Base-by-base conservation (phyloP, 1,284 basidiomycete genomes). In the Ceratobasidium sp. region DNA sequence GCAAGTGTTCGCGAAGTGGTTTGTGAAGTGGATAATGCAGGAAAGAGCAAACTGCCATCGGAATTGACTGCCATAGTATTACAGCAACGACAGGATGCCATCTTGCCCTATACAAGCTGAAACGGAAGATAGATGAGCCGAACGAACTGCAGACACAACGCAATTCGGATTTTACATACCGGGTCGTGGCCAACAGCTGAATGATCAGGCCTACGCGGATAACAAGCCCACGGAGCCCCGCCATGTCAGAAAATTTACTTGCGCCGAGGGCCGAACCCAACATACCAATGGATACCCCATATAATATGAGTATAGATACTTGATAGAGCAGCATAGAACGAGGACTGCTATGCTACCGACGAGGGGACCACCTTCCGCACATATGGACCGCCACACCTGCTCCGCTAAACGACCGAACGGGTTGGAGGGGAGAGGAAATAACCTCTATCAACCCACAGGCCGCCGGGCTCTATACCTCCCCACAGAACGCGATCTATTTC, bases 311-410 rank as follows among this genome's bases (percentile, higher is more conserved):
- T 17, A 73, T 51, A 37, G 57, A 32, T 49, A 73, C 43, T 62
- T 61, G 69, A 73, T 73, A 61, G 69, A 52, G 57, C 43, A 46
- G 69, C 69, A 73, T 73, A 73, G 69, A 71, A 73, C 57, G 13
- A 62, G 25, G 1, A 73, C 40, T 73, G 49, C 40, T 56, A 32
- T 57, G 19, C 69, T 57, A 52, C 43, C 57, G 32, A 37, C 34
- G 69, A 73, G n/a, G 49, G 11, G 25, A 32, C 43, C n/a, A 44
- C 25, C 57, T 32, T 11, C 25, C 57, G 32, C 57, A n/a, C 69
- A 73, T 73, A 57, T 44, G 69, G 69, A 49, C 57, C 4, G n/a
- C 44, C 40, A 44, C n/a, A 6, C 44, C 46, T 64, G 19, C 61
- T 19, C 40, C 59, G 13, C 17, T 40, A 32, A 8, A 43, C 6